These are phyloP conservation scores for Gnetum montanum DNA, from an alignment of 75 land plant species.

Conservation along the genomic window DNA sequence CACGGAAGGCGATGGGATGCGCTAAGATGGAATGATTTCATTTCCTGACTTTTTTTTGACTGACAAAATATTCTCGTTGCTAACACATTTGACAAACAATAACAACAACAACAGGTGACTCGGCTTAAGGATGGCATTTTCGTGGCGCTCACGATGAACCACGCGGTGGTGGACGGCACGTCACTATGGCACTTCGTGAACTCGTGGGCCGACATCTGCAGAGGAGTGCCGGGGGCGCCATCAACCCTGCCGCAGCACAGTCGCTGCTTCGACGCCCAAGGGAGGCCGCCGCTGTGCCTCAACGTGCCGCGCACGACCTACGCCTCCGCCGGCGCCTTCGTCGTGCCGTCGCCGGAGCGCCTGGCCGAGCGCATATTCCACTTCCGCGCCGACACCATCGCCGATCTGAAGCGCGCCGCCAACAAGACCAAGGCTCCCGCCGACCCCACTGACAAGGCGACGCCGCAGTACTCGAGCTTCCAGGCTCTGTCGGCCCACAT, in stretches of 20 bases:
- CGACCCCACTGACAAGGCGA: conserved; percentile 12
- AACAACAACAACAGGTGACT: conserved; percentile 33
- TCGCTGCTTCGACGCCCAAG: conserved; percentile 20
- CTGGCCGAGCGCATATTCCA: conserved; percentile 36
- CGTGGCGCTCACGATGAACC: conserved; percentile 57
- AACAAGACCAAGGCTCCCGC: conserved; percentile 39
- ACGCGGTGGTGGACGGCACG: conserved; percentile 54
- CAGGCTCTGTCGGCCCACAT: conserved; percentile 40
- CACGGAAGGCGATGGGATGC: too few relatives aligned
- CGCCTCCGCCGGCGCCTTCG: not conserved
- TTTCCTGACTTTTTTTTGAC: too few relatives aligned
- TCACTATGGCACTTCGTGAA: conserved; percentile 64
- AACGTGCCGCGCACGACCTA: conserved; percentile 25
- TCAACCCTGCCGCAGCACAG: conserved; percentile 37
- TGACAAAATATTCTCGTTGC: too few relatives aligned
- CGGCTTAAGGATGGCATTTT: conserved; percentile 54
- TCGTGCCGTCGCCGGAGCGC: not conserved
- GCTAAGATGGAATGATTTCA: too few relatives aligned
- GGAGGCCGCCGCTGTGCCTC: conserved; percentile 34
- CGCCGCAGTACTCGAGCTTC: conserved; percentile 46
- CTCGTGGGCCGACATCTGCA: not conserved
- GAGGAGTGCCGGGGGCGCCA: conserved; percentile 4
- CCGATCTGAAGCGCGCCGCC: conserved; percentile 31
- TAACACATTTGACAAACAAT: too few relatives aligned
- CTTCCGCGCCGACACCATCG: conserved; percentile 33